Percentiles rank a stretch among this genome's conserved stretches.
Evolutionary conservation across 495 filamentous ascomycete genomes (phyloP).

Genomic region (Penicillium turbatum): DNA sequence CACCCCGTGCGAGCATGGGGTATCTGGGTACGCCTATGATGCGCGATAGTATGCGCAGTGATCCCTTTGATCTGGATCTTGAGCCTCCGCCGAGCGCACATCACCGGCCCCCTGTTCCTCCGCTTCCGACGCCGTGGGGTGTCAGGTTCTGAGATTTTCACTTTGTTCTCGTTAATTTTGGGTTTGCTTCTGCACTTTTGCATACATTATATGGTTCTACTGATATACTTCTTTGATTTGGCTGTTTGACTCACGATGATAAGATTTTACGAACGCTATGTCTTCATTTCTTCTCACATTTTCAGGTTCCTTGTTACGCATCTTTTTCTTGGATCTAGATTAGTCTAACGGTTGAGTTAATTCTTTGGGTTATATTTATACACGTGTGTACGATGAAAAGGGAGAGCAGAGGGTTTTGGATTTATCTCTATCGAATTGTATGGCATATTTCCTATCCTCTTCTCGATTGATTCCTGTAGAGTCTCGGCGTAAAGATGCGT

Average conservation of each 20-base stretch:
- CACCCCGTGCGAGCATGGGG: not conserved
- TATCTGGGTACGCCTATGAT: constrained; percentile 6
- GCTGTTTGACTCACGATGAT: not conserved
- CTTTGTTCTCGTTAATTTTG: not conserved
- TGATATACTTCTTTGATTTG: not conserved
- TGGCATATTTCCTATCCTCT: not conserved
- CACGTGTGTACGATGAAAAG: not conserved
- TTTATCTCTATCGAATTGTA: not conserved
- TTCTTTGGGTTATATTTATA: not conserved
- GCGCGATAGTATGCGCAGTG: constrained; percentile 47
- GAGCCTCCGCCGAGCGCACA: constrained; percentile 41
- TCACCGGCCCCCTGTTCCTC: constrained; percentile 11
- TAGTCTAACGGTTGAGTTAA: not conserved
- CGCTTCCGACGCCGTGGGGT: constrained; percentile 4
- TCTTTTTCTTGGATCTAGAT: not conserved
- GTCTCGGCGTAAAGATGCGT: not conserved
- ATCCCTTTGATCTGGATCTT: constrained; percentile 67
- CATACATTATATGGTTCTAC: not conserved
- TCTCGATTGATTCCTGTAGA: not conserved
- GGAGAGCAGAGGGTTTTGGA: not conserved
- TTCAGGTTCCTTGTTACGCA: not conserved
- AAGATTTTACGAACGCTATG: not conserved
- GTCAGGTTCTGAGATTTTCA: not conserved
- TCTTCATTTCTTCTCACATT: not conserved
- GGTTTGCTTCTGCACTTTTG: not conserved